Base-by-base conservation (phyloP, 176 grass and related monocot genomes). In the Cenchrus purpureus region DNA sequence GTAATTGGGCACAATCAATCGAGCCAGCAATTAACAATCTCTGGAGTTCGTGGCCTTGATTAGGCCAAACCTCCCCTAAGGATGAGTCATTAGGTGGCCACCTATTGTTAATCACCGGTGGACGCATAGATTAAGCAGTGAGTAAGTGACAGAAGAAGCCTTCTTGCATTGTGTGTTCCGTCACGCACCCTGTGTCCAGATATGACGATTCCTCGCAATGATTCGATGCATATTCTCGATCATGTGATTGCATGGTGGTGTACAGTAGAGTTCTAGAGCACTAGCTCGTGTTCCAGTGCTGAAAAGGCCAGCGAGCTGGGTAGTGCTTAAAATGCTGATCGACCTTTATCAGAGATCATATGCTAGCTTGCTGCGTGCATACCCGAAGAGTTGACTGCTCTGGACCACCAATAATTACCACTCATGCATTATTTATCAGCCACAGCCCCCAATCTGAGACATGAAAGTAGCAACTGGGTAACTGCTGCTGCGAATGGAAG, bases 141-240 rank as follows among this genome's bases (percentile, higher is more conserved):
- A 85, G 77, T 58, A 7, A 81, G 32, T 81, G 52, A 61, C 29
- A 56, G 37, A 44, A 20, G 56, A n/a, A 73, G 79, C 57, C 56
- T 61, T 79, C 19, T 9, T 11, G 4, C 65, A 1, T 56, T 11
- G 7, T 28, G 61, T 25, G 4, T 11, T 19, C n/a, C 10, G 20
- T 72, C 46, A 29, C 25, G 68, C 70, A 9, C 46, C 72, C 37
- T 55, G 51, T 56, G 51, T 56, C 60, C 48, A 72, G 62, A 87
- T 56, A 81, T 69, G 50, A 81, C 14, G 75, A 79, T 80, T 90
- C 89, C 80, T 76, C 75, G 10, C 85, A 76, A 87, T 77, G 81
- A 84, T 85, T 80, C 76, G 62, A 43, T 88, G 81, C 81, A 91
- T 91, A 87, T 88, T 88, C 81, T 87, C 50, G 22, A 72, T 87